These are phyloP conservation scores for Malus hybrid DNA, from an alignment of 331 rosid genomes.

Conservation along the genomic window DNA sequence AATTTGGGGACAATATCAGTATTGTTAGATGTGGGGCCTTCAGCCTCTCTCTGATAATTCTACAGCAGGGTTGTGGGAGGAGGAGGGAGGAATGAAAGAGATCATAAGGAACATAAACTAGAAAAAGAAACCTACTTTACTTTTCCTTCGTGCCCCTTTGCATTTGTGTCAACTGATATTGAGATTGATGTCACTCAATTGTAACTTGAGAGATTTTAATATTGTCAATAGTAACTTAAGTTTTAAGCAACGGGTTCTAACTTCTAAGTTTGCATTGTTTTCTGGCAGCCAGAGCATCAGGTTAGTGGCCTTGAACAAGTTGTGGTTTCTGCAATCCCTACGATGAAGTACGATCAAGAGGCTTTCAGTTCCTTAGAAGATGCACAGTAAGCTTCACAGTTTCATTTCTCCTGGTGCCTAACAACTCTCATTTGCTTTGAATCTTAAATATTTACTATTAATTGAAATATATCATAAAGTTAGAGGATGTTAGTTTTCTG, in stretches of 20 bases:
- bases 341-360: constrained; percentile 72
- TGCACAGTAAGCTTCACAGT: constrained; percentile 64
- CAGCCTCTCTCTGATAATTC: too few relatives aligned
- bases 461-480: background rate
- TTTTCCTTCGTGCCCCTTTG: background rate
- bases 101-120: too few relatives aligned
- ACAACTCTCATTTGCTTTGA: background rate
- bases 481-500: background rate
- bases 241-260: constrained; percentile 9
- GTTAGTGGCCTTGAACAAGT: constrained; percentile 60
- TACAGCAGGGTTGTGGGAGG: too few relatives aligned
- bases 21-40: too few relatives aligned
- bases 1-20: too few relatives aligned
- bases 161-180: background rate
- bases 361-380: constrained; percentile 76
- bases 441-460: background rate
- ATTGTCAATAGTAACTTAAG: background rate
- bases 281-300: constrained; percentile 75
- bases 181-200: background rate
- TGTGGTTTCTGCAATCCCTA: constrained; percentile 83
- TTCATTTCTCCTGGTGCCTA: background rate
- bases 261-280: constrained; percentile 46
- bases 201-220: background rate
- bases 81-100: too few relatives aligned
- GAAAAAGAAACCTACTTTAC: too few relatives aligned